A percentile compares a stretch with the other conserved stretches of the same genome.
Evolutionary conservation across 2,329 filamentous ascomycete species (phyloP).

Genomic region (Tolypocladium cylindrosporum): DNA sequence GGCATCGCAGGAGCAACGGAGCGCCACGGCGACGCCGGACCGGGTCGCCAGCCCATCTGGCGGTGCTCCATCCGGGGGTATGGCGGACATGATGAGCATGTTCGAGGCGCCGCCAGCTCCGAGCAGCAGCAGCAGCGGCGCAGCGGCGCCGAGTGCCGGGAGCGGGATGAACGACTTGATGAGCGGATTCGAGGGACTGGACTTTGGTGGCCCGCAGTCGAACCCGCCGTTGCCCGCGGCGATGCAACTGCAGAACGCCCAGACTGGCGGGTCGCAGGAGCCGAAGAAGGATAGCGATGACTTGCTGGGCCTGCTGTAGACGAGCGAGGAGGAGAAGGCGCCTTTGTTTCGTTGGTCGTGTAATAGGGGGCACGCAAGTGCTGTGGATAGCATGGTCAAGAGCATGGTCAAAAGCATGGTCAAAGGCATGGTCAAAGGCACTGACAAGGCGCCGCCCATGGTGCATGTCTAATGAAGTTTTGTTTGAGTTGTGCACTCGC

Average conservation of each 20-base stretch:
- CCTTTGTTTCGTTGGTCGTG: background rate
- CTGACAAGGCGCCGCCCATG: background rate
- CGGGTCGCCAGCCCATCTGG: conserved; percentile 54
- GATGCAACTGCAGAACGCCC: conserved; percentile 40
- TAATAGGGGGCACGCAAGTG: background rate
- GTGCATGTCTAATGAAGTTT: background rate
- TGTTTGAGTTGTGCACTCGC: background rate
- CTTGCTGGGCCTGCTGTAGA: conserved; percentile 36
- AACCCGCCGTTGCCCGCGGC: conserved; percentile 55
- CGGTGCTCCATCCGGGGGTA: conserved; percentile 31
- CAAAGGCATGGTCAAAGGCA: background rate
- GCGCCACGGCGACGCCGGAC: conserved; percentile 53
- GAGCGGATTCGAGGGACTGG: conserved; percentile 76
- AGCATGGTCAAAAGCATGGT: background rate
- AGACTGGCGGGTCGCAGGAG: conserved; percentile 24
- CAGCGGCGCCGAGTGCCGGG: conserved; percentile 25
- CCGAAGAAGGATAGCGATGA: conserved; percentile 53
- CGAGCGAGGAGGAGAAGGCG: conserved; percentile 1
- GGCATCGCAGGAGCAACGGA: conserved; percentile 62
- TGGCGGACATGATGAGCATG: conserved; percentile 59
- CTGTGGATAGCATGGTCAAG: background rate
- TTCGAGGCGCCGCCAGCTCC: conserved; percentile 57
- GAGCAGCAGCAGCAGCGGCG: conserved; percentile 19
- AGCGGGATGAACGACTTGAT: conserved; percentile 78
- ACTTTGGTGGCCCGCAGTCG: conserved; percentile 49